Conservation (phyloP, 139 green algal genomes). For the Chlorella vulgaris region DNA sequence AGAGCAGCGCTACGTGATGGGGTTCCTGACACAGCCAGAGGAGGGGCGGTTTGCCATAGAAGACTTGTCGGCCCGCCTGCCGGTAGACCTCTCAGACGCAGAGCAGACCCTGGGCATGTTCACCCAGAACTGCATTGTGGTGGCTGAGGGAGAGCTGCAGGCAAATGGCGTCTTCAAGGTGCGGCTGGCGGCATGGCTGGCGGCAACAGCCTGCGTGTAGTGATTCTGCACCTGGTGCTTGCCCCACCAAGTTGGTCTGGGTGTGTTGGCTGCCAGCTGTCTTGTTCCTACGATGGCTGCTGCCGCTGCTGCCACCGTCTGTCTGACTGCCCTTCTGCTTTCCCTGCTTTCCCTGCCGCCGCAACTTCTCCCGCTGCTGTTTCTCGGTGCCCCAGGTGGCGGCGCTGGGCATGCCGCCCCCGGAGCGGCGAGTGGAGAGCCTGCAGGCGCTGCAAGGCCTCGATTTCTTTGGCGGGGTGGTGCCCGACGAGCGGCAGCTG, state of each 20-base stretch:
- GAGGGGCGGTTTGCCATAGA: slow-evolving; percentile 82
- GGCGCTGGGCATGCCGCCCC: slow-evolving; percentile 76
- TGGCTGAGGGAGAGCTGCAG: slow-evolving; percentile 79
- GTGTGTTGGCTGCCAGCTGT: too few relatives aligned
- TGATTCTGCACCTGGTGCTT: too few relatives aligned
- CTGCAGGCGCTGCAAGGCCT: slow-evolving; percentile 67
- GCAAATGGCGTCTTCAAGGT: slow-evolving; percentile 72
- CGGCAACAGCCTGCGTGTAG: too few relatives aligned
- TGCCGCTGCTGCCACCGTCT: too few relatives aligned
- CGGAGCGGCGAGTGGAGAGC: slow-evolving; percentile 65
- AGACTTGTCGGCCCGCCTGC: slow-evolving; percentile 75
- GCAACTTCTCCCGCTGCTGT: too few relatives aligned
- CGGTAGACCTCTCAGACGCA: slow-evolving; percentile 75
- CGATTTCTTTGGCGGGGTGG: slow-evolving; percentile 82
- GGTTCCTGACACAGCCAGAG: slow-evolving; percentile 77
- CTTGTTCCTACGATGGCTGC: too few relatives aligned
- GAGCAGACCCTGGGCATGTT: slow-evolving; percentile 71
- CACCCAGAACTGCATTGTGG: slow-evolving; percentile 91
- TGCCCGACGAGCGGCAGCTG: slow-evolving; percentile 43
- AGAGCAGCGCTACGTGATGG: slow-evolving; percentile 71
- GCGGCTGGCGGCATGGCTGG: neutral
- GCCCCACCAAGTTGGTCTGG: too few relatives aligned
- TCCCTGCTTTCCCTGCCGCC: neutral
- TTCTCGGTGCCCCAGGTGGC: slow-evolving; percentile 37
- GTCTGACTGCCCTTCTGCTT: neutral